Evolutionary conservation across 768 basidiomycete species (phyloP).

Genomic region (Cystofilobasidium capitatum): DNA sequence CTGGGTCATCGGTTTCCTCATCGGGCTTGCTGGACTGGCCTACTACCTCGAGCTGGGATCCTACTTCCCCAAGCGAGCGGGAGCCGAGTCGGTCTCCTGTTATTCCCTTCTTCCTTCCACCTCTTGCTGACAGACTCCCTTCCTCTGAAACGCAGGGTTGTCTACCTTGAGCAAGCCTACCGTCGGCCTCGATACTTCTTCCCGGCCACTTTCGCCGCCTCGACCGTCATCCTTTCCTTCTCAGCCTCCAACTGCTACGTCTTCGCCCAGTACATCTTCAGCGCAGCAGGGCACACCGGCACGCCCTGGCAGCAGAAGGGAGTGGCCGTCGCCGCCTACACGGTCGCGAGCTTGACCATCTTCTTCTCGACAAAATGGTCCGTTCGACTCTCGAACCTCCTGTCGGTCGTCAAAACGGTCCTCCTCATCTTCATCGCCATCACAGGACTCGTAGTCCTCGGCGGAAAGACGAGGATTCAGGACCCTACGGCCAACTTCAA

Average conservation of each 20-base stretch:
- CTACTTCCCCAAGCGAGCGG: slow-evolving; percentile 26
- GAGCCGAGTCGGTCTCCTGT: slow-evolving; percentile 23
- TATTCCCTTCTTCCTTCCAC: background rate
- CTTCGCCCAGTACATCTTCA: slow-evolving; percentile 33
- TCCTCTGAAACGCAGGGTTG: background rate
- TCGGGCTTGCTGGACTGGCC: slow-evolving; percentile 14
- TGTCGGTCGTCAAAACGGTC: slow-evolving; percentile 34
- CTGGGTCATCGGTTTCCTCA: slow-evolving; percentile 23
- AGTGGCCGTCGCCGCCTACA: slow-evolving; percentile 32
- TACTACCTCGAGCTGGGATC: slow-evolving; percentile 23
- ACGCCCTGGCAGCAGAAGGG: slow-evolving; percentile 25
- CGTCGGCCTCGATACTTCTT: slow-evolving; percentile 13
- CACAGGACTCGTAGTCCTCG: slow-evolving; percentile 32
- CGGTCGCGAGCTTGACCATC: slow-evolving; percentile 28
- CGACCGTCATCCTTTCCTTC: slow-evolving; percentile 33
- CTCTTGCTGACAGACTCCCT: background rate
- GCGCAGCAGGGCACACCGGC: slow-evolving; percentile 29
- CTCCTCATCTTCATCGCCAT: slow-evolving; percentile 26
- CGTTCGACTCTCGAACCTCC: slow-evolving; percentile 32
- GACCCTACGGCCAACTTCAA: slow-evolving; percentile 38
- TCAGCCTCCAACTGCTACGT: slow-evolving; percentile 32
- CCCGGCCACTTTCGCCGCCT: slow-evolving; percentile 38
- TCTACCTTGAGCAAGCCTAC: slow-evolving; percentile 17
- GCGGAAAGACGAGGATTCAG: slow-evolving; percentile 34
- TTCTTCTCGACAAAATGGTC: slow-evolving; percentile 36